Conservation (phyloP, 768 basidiomycete species). For the Polyporus arcularius region DNA sequence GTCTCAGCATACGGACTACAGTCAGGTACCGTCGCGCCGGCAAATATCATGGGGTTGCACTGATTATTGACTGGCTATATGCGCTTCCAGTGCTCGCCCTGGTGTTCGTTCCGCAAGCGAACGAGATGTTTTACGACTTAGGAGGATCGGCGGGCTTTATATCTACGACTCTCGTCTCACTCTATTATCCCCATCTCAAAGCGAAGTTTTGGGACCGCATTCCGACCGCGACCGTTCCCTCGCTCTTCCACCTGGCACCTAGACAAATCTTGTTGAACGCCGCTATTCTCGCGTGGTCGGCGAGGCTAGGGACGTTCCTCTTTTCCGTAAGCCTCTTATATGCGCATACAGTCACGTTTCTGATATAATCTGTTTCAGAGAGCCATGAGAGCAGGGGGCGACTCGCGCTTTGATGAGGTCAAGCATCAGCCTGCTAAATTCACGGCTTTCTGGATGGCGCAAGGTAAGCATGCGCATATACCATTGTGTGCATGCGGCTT, state of each 20-base stretch:
- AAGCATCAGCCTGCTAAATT: slow-evolving; percentile 51
- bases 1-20: slow-evolving; percentile 55
- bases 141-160: slow-evolving; percentile 68
- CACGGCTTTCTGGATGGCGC: slow-evolving; percentile 60
- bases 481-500: not conserved
- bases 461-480: slow-evolving; percentile 39
- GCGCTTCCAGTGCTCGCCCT: slow-evolving; percentile 47
- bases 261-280: slow-evolving; percentile 61
- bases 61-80: not conserved
- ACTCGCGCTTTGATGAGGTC: slow-evolving; percentile 66
- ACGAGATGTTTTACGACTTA: slow-evolving; percentile 69
- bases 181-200: slow-evolving; percentile 62
- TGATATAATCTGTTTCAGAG: slow-evolving; percentile 31
- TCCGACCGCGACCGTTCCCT: slow-evolving; percentile 38
- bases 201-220: slow-evolving; percentile 46
- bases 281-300: slow-evolving; percentile 60
- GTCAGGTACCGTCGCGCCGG: slow-evolving; percentile 32
- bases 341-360: slow-evolving; percentile 30
- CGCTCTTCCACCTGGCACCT: slow-evolving; percentile 51
- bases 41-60: not conserved
- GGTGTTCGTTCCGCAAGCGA: slow-evolving; percentile 64
- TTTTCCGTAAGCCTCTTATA: slow-evolving; percentile 40
- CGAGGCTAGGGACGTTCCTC: slow-evolving; percentile 64
- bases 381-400: slow-evolving; percentile 56
- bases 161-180: slow-evolving; percentile 56